Conservation (phyloP, 2,329 filamentous ascomycete genomes). For the Thielaviopsis ethacetica region DNA sequence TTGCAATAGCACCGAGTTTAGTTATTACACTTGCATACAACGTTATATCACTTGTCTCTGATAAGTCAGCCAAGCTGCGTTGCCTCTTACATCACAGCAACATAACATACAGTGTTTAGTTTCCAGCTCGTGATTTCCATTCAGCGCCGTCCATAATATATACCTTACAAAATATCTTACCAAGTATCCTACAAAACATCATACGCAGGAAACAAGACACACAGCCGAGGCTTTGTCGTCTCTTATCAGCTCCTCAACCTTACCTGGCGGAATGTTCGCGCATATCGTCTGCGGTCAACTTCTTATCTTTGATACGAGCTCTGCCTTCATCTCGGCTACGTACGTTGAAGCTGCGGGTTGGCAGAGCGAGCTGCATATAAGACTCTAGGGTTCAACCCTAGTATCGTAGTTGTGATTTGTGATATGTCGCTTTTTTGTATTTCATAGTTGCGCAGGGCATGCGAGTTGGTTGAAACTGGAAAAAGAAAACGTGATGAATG, state of each 20-base stretch:
- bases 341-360: neutral
- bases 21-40: neutral
- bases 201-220: neutral
- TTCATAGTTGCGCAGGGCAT: too few species aligned
- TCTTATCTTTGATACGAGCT: neutral
- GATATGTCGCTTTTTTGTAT: neutral
- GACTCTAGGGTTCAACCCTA: neutral
- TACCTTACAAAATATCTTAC: too few species aligned
- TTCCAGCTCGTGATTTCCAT: neutral
- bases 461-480: neutral
- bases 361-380: neutral
- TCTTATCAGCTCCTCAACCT: neutral
- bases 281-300: neutral
- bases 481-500: neutral
- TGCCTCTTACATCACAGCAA: neutral
- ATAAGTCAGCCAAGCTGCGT: neutral
- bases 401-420: neutral
- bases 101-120: neutral
- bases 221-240: neutral
- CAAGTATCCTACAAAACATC: too few species aligned
- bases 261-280: neutral
- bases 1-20: too few species aligned
- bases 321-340: neutral
- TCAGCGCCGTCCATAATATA: neutral
- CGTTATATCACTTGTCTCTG: neutral